phyloP scores from a whole-genome alignment of 2,329 filamentous ascomycete genomes.

The Fusarium staphyleae region DNA sequence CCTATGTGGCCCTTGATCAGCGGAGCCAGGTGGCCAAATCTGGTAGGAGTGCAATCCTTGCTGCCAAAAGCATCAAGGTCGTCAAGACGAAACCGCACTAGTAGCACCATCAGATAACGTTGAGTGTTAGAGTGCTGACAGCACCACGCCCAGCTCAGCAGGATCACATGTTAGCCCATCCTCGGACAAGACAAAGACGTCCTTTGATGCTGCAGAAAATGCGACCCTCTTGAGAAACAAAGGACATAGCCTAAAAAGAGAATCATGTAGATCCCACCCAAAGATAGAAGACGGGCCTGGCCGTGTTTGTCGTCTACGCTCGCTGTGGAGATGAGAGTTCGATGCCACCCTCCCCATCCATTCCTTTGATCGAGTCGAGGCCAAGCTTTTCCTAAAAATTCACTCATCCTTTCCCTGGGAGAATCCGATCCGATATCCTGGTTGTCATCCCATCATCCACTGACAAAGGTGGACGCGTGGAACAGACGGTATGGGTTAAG shows the following conservation, averaged over 20 bases:
- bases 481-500: neutral
- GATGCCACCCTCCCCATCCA: slow-evolving; percentile 14
- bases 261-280: slow-evolving; percentile 3
- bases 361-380: slow-evolving; percentile 5
- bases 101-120: slow-evolving; percentile 8
- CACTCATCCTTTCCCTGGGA: slow-evolving; percentile 13
- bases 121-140: slow-evolving; percentile 10
- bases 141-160: slow-evolving; percentile 26
- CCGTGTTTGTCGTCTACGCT: slow-evolving; percentile 3
- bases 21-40: slow-evolving; percentile 12
- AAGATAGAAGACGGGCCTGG: slow-evolving; percentile 8
- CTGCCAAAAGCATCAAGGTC: neutral
- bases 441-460: slow-evolving; percentile 4
- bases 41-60: slow-evolving; percentile 9
- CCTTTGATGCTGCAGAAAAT: slow-evolving; percentile 2
- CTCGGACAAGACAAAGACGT: slow-evolving; percentile 7
- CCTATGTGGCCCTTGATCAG: slow-evolving; percentile 4
- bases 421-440: slow-evolving; percentile 22
- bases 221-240: slow-evolving; percentile 10
- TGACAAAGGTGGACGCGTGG: slow-evolving; percentile 32
- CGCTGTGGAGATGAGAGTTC: slow-evolving; percentile 15
- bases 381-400: slow-evolving; percentile 32
- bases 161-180: slow-evolving; percentile 25
- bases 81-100: slow-evolving; percentile 23
- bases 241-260: neutral